phyloP scores from a whole-genome alignment of 2,329 filamentous ascomycete genomes.

The Talaromyces rugulosus region DNA sequence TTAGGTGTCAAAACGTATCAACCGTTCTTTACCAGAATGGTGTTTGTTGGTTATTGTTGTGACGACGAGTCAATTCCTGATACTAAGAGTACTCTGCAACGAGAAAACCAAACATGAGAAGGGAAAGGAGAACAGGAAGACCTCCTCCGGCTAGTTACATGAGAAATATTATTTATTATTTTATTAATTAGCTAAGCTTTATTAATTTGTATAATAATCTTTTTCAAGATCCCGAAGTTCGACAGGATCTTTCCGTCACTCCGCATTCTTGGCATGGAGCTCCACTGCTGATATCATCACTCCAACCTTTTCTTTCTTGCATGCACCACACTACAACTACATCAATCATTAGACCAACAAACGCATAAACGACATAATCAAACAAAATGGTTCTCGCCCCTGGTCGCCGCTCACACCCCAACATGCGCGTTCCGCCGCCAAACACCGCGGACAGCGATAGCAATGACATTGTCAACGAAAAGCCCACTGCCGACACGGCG shows the following conservation, averaged over 20 bases:
- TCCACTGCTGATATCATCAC: neutral
- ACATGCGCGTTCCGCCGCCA: slow-evolving; percentile 3
- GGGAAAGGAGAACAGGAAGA: too few relatives aligned
- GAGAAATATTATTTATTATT: too few relatives aligned
- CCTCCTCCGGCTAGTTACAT: too few relatives aligned
- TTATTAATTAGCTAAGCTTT: too few relatives aligned
- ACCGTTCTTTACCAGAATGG: too few relatives aligned
- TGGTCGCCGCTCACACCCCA: slow-evolving; percentile 9
- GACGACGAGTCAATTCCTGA: too few relatives aligned
- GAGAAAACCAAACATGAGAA: too few relatives aligned
- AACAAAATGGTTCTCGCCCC: slow-evolving; percentile 8
- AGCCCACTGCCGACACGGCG: slow-evolving; percentile 4
- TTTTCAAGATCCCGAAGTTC: too few relatives aligned
- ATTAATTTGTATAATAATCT: too few relatives aligned
- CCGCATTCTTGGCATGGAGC: neutral
- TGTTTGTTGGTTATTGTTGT: too few relatives aligned
- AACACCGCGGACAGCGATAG: neutral
- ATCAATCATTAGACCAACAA: neutral
- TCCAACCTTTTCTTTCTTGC: neutral
- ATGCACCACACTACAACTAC: neutral
- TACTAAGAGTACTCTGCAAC: too few relatives aligned
- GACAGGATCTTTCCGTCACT: neutral
- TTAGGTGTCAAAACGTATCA: too few relatives aligned
- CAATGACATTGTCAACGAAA: neutral
- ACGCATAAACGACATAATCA: neutral